These are phyloP conservation scores for Diaporthe eres DNA, from an alignment of 2,329 filamentous ascomycete species.

Conservation along the genomic window DNA sequence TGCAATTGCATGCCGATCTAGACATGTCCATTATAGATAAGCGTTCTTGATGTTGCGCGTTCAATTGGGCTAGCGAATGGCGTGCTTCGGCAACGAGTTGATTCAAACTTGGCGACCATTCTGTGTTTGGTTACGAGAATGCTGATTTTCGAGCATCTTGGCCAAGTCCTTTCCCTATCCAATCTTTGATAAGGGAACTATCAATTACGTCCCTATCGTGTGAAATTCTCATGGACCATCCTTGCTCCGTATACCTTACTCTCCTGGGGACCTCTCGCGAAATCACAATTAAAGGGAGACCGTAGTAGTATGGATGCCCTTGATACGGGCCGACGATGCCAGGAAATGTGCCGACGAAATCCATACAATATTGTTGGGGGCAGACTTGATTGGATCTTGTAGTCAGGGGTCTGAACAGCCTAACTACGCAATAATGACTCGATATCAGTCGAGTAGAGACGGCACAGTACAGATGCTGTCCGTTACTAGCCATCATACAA, in stretches of 20 bases:
- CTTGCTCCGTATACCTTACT: no score
- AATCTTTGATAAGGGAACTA: neutral
- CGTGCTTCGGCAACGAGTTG: neutral
- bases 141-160: neutral
- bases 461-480: no score
- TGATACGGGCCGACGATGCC: no score
- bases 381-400: no score
- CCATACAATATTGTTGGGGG: no score
- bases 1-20: neutral
- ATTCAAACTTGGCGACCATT: slow-evolving; percentile 4
- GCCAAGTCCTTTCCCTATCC: neutral
- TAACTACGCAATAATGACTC: no score
- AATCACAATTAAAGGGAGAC: no score
- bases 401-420: no score
- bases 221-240: neutral
- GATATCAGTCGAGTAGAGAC: no score
- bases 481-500: no score
- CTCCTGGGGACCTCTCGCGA: neutral
- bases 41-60: neutral
- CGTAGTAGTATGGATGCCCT: no score
- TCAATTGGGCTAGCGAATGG: neutral
- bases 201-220: neutral
- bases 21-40: neutral
- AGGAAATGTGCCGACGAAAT: no score
- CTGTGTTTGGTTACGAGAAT: neutral